Conservation (phyloP, 371 early-diverging fungal species). For the Capniomyces stellatus region DNA sequence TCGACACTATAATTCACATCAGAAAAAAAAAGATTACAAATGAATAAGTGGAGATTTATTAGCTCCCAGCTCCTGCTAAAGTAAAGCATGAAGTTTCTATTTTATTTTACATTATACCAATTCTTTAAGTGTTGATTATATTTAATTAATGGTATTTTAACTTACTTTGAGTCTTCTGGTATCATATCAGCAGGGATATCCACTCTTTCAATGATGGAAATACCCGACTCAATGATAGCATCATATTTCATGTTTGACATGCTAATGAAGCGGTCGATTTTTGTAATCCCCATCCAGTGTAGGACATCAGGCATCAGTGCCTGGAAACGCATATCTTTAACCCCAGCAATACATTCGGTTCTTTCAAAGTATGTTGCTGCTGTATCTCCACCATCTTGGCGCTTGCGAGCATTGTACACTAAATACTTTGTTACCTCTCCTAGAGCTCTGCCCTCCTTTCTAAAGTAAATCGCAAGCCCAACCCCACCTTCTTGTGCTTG, state of each 20-base stretch:
- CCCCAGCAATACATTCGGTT: conserved; percentile 88
- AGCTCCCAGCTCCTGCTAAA: no score
- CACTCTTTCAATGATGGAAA: conserved; percentile 74
- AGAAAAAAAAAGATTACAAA: conserved; percentile 1
- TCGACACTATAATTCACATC: conserved; percentile 36
- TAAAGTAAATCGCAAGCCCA: conserved; percentile 84
- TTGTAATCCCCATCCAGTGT: conserved; percentile 89
- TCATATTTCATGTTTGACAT: conserved; percentile 93
- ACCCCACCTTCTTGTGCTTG: conserved; percentile 86
- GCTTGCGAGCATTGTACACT: conserved; percentile 85
- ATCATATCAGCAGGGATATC: conserved; percentile 80
- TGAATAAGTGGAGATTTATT: not conserved
- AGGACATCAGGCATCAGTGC: conserved; percentile 93
- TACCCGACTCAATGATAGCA: conserved; percentile 77
- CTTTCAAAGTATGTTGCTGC: conserved; percentile 79
- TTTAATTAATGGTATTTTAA: not conserved
- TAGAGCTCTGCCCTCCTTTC: conserved; percentile 87
- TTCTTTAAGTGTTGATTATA: no score
- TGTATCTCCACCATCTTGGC: conserved; percentile 81
- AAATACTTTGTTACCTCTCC: conserved; percentile 95
- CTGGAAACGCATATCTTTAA: conserved; percentile 95
- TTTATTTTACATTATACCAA: no score
- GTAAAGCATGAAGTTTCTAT: no score
- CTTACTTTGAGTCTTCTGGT: conserved; percentile 62
- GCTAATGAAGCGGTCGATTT: conserved; percentile 87